These are phyloP conservation scores for Pistacia vera DNA, from an alignment of 345 rosid genomes.

Conservation along the genomic window DNA sequence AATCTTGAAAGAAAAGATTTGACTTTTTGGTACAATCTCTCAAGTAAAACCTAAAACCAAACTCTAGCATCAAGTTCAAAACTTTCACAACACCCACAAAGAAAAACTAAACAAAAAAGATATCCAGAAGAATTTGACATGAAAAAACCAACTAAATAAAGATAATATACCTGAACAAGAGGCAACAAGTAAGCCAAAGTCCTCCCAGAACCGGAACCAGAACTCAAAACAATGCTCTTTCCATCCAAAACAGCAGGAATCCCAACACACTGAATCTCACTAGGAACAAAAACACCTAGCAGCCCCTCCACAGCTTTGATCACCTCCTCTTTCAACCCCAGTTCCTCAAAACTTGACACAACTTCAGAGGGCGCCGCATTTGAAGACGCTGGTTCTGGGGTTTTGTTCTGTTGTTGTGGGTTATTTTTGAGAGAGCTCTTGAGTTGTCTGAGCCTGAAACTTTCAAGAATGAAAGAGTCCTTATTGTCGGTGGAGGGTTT, in stretches of 20 bases:
- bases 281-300: constrained; percentile 57
- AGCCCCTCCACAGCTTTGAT: constrained; percentile 47
- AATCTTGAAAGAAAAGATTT: not conserved
- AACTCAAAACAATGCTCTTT: constrained; percentile 60
- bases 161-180: constrained; percentile 53
- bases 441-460: constrained; percentile 49
- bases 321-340: constrained; percentile 57
- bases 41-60: not conserved
- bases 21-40: not conserved
- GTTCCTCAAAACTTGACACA: constrained; percentile 47
- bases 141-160: not conserved
- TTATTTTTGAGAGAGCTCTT: constrained; percentile 35
- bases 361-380: constrained; percentile 15
- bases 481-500: constrained; percentile 9
- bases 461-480: constrained; percentile 38
- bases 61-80: constrained; percentile 1
- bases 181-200: constrained; percentile 67
- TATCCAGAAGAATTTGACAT: not conserved
- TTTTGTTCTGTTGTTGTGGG: constrained; percentile 11
- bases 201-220: constrained; percentile 66
- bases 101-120: not conserved
- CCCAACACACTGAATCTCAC: constrained; percentile 71
- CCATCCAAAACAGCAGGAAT: constrained; percentile 65
- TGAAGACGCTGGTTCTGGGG: constrained; percentile 2
- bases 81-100: not conserved